phyloP scores from a whole-genome alignment of 1,139 yeast species.

The Eremothecium sinecaudum region DNA sequence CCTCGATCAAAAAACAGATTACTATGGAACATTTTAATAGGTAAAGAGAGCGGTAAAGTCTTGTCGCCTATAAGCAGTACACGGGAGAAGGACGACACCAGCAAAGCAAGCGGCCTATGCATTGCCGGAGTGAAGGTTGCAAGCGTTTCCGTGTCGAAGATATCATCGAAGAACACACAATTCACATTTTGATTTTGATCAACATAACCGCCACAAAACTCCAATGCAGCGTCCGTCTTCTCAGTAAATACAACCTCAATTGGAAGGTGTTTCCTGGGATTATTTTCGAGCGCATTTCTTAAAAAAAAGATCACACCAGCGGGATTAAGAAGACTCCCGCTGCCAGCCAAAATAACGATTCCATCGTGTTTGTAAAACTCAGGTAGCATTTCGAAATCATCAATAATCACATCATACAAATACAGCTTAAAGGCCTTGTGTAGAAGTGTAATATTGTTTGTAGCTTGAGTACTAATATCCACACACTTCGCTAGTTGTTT shows the following conservation, averaged over 20 bases:
- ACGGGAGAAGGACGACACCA: slow-evolving; percentile 13
- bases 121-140: slow-evolving; percentile 9
- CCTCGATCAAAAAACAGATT: slow-evolving; percentile 10
- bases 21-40: slow-evolving; percentile 10
- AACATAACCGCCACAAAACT: no score
- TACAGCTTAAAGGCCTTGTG: slow-evolving; percentile 6
- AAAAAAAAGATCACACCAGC: slow-evolving; percentile 11
- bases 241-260: slow-evolving; percentile 13
- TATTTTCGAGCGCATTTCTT: slow-evolving; percentile 10
- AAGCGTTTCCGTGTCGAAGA: slow-evolving; percentile 6
- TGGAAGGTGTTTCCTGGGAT: slow-evolving; percentile 8
- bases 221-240: no score
- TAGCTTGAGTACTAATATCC: slow-evolving; percentile 4
- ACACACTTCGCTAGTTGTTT: slow-evolving; percentile 8
- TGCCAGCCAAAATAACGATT: slow-evolving; percentile 12
- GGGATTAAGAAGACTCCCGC: slow-evolving; percentile 8
- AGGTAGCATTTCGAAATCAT: slow-evolving; percentile 1
- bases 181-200: no score
- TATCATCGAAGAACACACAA: slow-evolving; percentile 11
- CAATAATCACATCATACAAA: slow-evolving; percentile 5
- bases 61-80: slow-evolving; percentile 13
- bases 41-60: slow-evolving; percentile 11
- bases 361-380: slow-evolving; percentile 9
- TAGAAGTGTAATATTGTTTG: not conserved
- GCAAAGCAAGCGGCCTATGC: slow-evolving; percentile 12